Conservation (phyloP, 805 yeast species). For the Yarrowia hollandica region DNA sequence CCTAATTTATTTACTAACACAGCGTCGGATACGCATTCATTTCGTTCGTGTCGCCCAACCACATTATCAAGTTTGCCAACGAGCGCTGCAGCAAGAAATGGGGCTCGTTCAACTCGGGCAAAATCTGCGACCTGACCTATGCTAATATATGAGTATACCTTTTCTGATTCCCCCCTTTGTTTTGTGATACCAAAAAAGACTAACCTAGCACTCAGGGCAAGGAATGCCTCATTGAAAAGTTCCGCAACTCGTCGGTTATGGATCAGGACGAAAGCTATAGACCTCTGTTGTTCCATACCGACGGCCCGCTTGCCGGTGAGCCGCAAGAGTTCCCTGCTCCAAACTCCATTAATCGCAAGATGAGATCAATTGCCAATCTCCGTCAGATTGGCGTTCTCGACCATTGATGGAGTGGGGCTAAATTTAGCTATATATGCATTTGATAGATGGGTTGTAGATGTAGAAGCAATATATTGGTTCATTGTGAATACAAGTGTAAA, state of each 20-base stretch:
- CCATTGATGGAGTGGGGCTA: neutral
- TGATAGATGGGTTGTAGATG: neutral
- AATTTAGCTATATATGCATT: neutral
- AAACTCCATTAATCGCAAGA: slow-evolving; percentile 40
- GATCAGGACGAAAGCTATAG: slow-evolving; percentile 46
- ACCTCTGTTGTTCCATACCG: slow-evolving; percentile 50
- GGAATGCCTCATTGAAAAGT: slow-evolving; percentile 48
- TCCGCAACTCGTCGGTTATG: slow-evolving; percentile 54
- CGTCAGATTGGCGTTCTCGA: slow-evolving; percentile 37
- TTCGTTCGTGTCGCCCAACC: slow-evolving; percentile 48
- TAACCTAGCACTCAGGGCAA: slow-evolving; percentile 46
- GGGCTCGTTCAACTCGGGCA: slow-evolving; percentile 51
- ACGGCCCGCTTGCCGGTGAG: slow-evolving; percentile 47
- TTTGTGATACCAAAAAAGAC: slow-evolving; percentile 12
- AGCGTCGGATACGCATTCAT: slow-evolving; percentile 56
- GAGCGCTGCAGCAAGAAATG: slow-evolving; percentile 52
- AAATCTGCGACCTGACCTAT: slow-evolving; percentile 52
- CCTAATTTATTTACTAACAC: neutral
- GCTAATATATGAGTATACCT: slow-evolving; percentile 46
- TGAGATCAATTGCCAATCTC: slow-evolving; percentile 42
- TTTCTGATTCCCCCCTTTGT: neutral
- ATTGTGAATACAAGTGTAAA: too few species aligned
- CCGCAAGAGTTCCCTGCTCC: slow-evolving; percentile 49
- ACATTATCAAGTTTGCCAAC: slow-evolving; percentile 49
- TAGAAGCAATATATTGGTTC: neutral